phyloP scores from a whole-genome alignment of 805 yeast species.

The Cyberlindnera galapagoensis region DNA sequence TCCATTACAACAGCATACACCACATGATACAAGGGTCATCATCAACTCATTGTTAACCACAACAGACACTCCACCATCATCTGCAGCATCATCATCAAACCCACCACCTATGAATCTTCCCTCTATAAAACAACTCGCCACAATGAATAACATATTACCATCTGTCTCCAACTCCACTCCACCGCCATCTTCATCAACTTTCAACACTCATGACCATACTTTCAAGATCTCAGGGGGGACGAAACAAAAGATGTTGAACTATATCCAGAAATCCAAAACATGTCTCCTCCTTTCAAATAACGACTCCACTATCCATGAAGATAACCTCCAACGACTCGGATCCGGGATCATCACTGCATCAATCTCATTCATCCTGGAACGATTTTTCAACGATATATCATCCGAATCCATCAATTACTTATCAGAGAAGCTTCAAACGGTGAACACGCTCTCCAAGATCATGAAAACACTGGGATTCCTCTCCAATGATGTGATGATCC shows the following conservation, averaged over 20 bases:
- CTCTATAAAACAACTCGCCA: conserved; percentile 9
- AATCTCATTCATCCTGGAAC: conserved; percentile 55
- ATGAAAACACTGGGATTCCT: conserved; percentile 34
- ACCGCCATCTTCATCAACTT: neutral
- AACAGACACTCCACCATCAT: conserved; percentile 7
- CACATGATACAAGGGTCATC: conserved; percentile 4
- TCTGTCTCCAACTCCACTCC: neutral
- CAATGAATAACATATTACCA: conserved; percentile 1
- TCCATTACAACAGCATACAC: neutral
- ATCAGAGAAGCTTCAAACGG: conserved; percentile 36
- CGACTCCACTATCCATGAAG: conserved; percentile 23
- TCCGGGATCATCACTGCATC: conserved; percentile 47
- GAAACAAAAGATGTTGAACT: conserved; percentile 34
- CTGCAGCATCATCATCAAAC: conserved; percentile 10
- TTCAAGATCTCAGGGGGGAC: conserved; percentile 19
- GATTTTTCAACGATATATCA: conserved; percentile 48
- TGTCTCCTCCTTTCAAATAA: conserved; percentile 42
- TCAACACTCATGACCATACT: neutral
- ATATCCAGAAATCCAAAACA: conserved; percentile 56
- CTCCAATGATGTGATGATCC: conserved; percentile 19
- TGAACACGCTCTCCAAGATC: conserved; percentile 28
- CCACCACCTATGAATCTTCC: conserved; percentile 11
- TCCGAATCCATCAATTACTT: conserved; percentile 50
- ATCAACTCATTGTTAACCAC: conserved; percentile 8
- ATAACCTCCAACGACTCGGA: conserved; percentile 54